phyloP scores from a whole-genome alignment of 1,139 yeast species.

The Sugiyamaella paludigena region DNA sequence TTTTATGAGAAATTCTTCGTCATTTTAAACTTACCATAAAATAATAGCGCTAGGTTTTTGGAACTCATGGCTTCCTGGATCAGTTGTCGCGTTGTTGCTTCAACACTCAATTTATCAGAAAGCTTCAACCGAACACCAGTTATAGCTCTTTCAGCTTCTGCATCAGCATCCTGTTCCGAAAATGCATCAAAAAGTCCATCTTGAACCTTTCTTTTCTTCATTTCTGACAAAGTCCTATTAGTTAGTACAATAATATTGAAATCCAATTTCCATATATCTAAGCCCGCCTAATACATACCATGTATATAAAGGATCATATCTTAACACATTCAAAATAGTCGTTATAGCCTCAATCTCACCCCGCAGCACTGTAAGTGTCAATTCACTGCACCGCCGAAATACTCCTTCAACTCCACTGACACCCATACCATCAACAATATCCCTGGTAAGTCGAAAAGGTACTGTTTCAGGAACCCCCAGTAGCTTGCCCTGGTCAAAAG shows the following conservation, averaged over 20 bases:
- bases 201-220: conserved; percentile 52
- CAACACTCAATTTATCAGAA: conserved; percentile 70
- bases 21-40: conserved; percentile 72
- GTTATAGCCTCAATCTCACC: conserved; percentile 65
- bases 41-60: conserved; percentile 68
- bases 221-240: conserved; percentile 34
- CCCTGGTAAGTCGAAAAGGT: conserved; percentile 89
- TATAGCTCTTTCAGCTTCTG: conserved; percentile 80
- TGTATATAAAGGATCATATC: conserved; percentile 89
- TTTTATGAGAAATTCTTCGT: neutral
- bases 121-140: conserved; percentile 70
- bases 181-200: conserved; percentile 33
- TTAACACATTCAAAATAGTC: conserved; percentile 79
- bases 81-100: conserved; percentile 79
- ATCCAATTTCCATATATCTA: neutral
- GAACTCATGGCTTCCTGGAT: conserved; percentile 72
- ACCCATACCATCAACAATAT: conserved; percentile 91
- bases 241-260: too few species aligned
- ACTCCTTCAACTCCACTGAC: conserved; percentile 75
- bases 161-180: conserved; percentile 25
- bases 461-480: conserved; percentile 89
- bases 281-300: conserved; percentile 59
- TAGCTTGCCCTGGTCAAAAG: conserved; percentile 81
- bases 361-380: conserved; percentile 67
- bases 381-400: conserved; percentile 69